Evolutionary conservation across 148 eudicot species (phyloP), one percentile per base, ranked within the genome.

Genomic region (Camellia lanceoleosa): DNA sequence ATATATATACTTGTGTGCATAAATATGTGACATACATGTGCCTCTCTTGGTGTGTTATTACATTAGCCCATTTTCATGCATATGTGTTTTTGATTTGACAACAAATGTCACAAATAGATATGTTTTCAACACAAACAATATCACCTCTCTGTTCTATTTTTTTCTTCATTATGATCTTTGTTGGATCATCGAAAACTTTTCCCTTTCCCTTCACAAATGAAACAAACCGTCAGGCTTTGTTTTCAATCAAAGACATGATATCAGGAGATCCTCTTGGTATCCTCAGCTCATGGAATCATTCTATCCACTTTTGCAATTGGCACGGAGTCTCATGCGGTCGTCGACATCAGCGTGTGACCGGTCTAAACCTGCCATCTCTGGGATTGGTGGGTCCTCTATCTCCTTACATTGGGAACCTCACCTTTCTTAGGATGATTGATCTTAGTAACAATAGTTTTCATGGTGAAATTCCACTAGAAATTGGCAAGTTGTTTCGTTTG

Each of bases 341-440:
- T 38, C 38, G 60, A 1, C 64, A 70, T 41, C 56, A 54, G 15
- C 46, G 81, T 7, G 82, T 69, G 67, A 73, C 43, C 5, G 19
- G 6, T 3, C 38, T 83, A 2, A 54, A 69, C 58, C 52, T 83
- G 5, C 5, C 70, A 3, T 67, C 76, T 3, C 58, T 7, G 5
- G 5, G 9, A 1, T 51, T 83, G 61, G 56, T 1, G 0, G 82
- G 85, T 3, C 10, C 76, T 5, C 8, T 83, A 19, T 75, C 82
- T 18, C 71, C 85, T 52, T 59, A 69, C 41, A 79, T 83, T 15
- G 82, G 80, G 38, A 83, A 79, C 51, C 80, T 83, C 2, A 67
- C 75, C 6, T 83, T 82, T 12, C 77, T 82, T 2, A 51, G 65
- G 67, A 38, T 0, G 11, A 49, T 82, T 5, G 15, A 82, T 42